Evolutionary conservation across 257 asterid species (phyloP).

Genomic region (Linaria vulgaris): DNA sequence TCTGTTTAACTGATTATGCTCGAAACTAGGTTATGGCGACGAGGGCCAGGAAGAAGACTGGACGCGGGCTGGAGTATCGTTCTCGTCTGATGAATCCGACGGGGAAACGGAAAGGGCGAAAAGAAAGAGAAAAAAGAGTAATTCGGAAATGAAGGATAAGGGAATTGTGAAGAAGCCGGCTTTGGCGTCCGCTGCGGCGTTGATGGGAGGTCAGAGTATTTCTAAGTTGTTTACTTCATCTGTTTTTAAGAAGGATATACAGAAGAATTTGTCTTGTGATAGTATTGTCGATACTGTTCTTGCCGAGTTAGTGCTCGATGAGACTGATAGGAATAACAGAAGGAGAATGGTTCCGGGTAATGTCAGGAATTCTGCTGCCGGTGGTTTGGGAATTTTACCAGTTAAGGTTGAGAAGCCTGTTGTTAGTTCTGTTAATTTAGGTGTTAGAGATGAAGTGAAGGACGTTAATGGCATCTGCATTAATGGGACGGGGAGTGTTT

Average conservation of each 20-base stretch:
- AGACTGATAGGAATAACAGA: slow-evolving; percentile 75
- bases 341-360: slow-evolving; percentile 44
- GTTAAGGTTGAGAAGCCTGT: slow-evolving; percentile 48
- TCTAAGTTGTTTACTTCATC: slow-evolving; percentile 80
- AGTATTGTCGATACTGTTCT: slow-evolving; percentile 85
- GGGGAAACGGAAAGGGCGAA: slow-evolving; percentile 61
- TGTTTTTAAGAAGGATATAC: slow-evolving; percentile 66
- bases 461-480: slow-evolving; percentile 28
- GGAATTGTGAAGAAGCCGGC: slow-evolving; percentile 51
- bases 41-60: slow-evolving; percentile 98
- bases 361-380: slow-evolving; percentile 22
- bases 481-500: slow-evolving; percentile 27
- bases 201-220: slow-evolving; percentile 87
- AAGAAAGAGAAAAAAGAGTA: slow-evolving; percentile 46
- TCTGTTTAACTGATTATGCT: too few relatives aligned
- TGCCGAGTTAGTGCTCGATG: slow-evolving; percentile 94
- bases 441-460: slow-evolving; percentile 27
- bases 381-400: slow-evolving; percentile 25
- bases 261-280: slow-evolving; percentile 55
- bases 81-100: slow-evolving; percentile 71
- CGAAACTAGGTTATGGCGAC: slow-evolving; percentile 83
- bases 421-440: slow-evolving; percentile 30
- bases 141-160: slow-evolving; percentile 62
- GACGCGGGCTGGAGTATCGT: slow-evolving; percentile 57
- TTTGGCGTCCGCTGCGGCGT: slow-evolving; percentile 58